Base-by-base conservation (phyloP, 352 stramenopile species). In the Phytophthora quininea region DNA sequence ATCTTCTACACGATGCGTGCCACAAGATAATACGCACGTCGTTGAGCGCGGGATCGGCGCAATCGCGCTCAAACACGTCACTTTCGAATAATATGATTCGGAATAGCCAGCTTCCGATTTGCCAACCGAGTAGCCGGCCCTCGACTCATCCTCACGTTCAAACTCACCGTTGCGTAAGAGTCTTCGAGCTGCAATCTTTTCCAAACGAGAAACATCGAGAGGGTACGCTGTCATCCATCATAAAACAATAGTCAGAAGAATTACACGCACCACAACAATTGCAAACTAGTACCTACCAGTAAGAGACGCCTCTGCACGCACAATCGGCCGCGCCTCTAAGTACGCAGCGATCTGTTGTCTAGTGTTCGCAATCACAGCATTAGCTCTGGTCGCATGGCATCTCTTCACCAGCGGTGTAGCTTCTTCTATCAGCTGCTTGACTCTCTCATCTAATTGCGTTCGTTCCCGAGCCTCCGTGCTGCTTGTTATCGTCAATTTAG, bases 1-100 rank as follows among this genome's bases (percentile, higher is more conserved):
- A 60, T 94, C 86, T 30, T 91, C 77, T 14, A 92, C 77, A 14
- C 74, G 77, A 35, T 89, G 68, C n/a, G 79, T 77, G 33, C 71
- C 77, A 29, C 69, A 50, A 7, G 77, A 74, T 15, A 84, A 67
- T 32, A 92, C 81, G 42, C 79, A 94, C 15, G 86, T 90, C 12
- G 86, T 93, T 10, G 81, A 90, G 47, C 84, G 82, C 49, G 77
- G 88, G 5, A 88, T 62, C 2, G 58, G 38, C 1, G 76, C 54
- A 29, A 93, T 75, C 31, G 62, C 67, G 43, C 73, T 79, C 15
- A 93, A 59, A 27, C 73, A 71, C 9, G 76, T 77, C 30, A 85
- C 49, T 35, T 75, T 71, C 5, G 83, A 74, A 4, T 77, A 59
- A 4, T 80, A 29, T 4, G 52, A 38, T 42, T 79, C 76, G 6